Conservation (phyloP, 371 early-diverging fungal genomes). For the Mucor lusitanicus region DNA sequence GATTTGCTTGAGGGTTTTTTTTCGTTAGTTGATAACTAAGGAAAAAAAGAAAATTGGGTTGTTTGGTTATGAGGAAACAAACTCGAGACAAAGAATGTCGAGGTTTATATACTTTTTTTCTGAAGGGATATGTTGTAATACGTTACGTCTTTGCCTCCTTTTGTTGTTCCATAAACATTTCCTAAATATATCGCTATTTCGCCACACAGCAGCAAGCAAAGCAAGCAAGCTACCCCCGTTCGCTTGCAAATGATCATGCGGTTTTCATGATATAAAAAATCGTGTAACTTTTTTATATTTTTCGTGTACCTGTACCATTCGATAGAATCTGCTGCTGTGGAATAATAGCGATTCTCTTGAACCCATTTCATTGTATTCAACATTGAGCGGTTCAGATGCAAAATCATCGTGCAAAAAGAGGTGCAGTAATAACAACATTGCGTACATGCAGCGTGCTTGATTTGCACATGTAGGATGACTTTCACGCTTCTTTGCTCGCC, state of each 20-base stretch:
- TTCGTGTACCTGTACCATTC: not conserved
- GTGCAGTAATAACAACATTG: not conserved
- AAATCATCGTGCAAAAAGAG: not conserved
- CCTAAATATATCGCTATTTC: constrained; percentile 10
- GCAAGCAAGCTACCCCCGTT: not conserved
- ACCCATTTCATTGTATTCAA: not conserved
- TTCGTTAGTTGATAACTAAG: constrained; percentile 17
- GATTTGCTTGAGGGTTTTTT: constrained; percentile 16
- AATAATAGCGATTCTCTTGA: not conserved
- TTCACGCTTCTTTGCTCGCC: not conserved
- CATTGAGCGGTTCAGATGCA: not conserved
- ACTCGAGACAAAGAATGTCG: not conserved
- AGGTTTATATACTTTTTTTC: constrained; percentile 14
- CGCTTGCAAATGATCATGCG: constrained; percentile 19
- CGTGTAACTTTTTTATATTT: constrained; percentile 2
- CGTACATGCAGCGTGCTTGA: not conserved
- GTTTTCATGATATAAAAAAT: not conserved
- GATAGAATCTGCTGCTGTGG: too few species aligned
- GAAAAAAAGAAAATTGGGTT: constrained; percentile 17
- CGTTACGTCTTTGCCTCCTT: constrained; percentile 11
- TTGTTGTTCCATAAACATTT: constrained; percentile 8
- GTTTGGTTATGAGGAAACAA: constrained; percentile 22
- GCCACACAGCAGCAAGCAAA: constrained; percentile 6
- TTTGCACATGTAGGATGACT: not conserved
- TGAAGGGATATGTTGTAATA: constrained; percentile 19